phyloP scores from a whole-genome alignment of 352 stramenopile species.

The Sclerospora graminicola region DNA sequence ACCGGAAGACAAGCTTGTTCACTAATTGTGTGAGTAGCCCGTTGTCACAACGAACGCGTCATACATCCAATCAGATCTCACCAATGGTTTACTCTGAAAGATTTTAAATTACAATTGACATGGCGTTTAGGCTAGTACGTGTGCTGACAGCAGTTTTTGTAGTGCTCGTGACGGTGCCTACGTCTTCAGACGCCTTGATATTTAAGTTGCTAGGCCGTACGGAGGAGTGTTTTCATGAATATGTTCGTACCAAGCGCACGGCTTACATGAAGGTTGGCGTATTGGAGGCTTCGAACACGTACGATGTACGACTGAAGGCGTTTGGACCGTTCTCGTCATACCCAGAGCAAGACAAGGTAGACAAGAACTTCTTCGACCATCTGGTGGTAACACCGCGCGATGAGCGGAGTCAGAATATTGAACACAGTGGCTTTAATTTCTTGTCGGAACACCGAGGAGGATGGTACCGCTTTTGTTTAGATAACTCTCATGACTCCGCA shows the following conservation, averaged over 20 bases:
- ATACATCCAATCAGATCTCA: too few species aligned
- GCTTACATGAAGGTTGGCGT: slow-evolving; percentile 78
- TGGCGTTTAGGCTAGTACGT: slow-evolving; percentile 4
- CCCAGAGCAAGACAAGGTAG: slow-evolving; percentile 31
- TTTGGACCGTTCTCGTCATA: slow-evolving; percentile 54
- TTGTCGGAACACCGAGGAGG: slow-evolving; percentile 74
- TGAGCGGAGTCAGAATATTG: slow-evolving; percentile 57
- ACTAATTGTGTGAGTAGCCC: too few species aligned
- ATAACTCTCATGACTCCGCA: slow-evolving; percentile 62
- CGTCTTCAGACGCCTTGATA: slow-evolving; percentile 36
- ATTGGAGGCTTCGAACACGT: slow-evolving; percentile 51
- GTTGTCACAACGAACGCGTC: too few species aligned
- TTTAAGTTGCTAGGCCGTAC: slow-evolving; percentile 36
- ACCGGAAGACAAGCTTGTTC: too few species aligned
- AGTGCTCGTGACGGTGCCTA: slow-evolving; percentile 16
- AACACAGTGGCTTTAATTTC: slow-evolving; percentile 84
- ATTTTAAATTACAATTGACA: too few species aligned
- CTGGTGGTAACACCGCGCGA: slow-evolving; percentile 52
- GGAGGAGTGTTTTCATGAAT: slow-evolving; percentile 78
- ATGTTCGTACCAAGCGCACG: slow-evolving; percentile 77
- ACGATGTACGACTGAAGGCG: slow-evolving; percentile 70
- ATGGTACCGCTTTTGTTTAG: slow-evolving; percentile 82
- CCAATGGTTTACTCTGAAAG: too few species aligned
- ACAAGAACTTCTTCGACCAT: slow-evolving; percentile 72
- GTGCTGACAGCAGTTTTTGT: slow-evolving; percentile 12